Base-by-base conservation (phyloP, 345 rosid species). In the Conringia planisiliqua region DNA sequence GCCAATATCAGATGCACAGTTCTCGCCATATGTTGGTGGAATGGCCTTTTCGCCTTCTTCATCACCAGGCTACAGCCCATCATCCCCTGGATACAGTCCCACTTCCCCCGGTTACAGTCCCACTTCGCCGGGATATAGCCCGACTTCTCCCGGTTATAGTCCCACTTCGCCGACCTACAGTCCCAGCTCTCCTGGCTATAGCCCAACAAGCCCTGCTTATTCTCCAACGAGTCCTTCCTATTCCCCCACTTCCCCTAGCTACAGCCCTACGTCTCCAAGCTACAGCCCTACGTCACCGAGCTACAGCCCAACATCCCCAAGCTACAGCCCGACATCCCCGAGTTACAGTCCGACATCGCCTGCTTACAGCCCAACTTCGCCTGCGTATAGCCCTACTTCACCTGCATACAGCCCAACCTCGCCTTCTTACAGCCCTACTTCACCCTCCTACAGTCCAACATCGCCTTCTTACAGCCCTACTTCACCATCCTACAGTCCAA, bases 21-120 rank as follows among this genome's bases (percentile, higher is more conserved):
- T 94, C 75, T 95, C 99, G 63, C 99, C 99, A n/a, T 95, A 89
- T 68, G 97, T 90, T 70, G 85, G 90, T 52, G 92, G 93, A 11
- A 89, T 90, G 93, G 84, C 96, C 39, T 91, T 91, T 74, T 91
- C 97, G 51, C 95, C 97, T 29, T 26, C 97, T 36, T 86, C 86
- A 58, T 88, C 98, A 43, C 96, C 97, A 0, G 97, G 95, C 4
- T 88, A 90, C 59, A 88, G 91, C 63, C 93, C 96, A 14, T 84
- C 96, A 18, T 88, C 97, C n/a, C 89, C 91, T 0, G 90, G 85
- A 0, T 88, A 88, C 79, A 92, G 91, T 59, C 96, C 93, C 0
- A 80, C 90, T 3, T 93, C 98, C 0, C 96, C 94, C 13, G 90
- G 87, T 2, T 93, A 93, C 64, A 93, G 91, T 33, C 97, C 97